Evolutionary conservation across 2,329 filamentous ascomycete genomes (phyloP).

Genomic region (Rhexocercosporidium sp.): DNA sequence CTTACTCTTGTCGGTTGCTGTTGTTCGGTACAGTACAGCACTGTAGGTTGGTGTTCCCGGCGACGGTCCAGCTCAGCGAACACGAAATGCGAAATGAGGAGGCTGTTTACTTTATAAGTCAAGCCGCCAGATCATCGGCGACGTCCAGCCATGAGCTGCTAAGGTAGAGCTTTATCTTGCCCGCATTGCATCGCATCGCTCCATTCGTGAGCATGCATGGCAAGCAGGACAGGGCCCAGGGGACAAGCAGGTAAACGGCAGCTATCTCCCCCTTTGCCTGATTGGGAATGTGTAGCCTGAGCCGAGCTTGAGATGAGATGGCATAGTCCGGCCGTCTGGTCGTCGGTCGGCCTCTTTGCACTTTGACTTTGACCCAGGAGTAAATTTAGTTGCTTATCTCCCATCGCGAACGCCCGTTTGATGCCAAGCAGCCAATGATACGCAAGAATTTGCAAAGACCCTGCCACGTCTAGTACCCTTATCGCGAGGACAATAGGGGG

Average conservation of each 20-base stretch:
- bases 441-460: background rate
- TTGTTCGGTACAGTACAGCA: background rate
- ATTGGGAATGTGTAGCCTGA: conserved; percentile 31
- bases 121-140: conserved; percentile 3
- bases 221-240: background rate
- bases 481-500: conserved; percentile 3
- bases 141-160: conserved; percentile 2
- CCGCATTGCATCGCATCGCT: background rate
- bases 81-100: background rate
- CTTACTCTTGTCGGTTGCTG: background rate
- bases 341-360: background rate
- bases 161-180: conserved; percentile 13
- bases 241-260: conserved; percentile 14
- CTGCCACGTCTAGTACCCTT: conserved; percentile 7
- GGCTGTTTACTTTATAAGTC: conserved; percentile 1
- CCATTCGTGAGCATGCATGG: conserved; percentile 5
- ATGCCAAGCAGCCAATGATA: conserved; percentile 1
- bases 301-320: conserved; percentile 11
- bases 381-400: conserved; percentile 15
- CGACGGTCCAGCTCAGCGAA: background rate
- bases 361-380: background rate
- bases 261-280: conserved; percentile 24
- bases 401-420: conserved; percentile 8
- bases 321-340: background rate
- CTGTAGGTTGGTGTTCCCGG: background rate